Evolutionary conservation across 1,284 basidiomycete species (phyloP).

Genomic region (Fomes fomentarius): DNA sequence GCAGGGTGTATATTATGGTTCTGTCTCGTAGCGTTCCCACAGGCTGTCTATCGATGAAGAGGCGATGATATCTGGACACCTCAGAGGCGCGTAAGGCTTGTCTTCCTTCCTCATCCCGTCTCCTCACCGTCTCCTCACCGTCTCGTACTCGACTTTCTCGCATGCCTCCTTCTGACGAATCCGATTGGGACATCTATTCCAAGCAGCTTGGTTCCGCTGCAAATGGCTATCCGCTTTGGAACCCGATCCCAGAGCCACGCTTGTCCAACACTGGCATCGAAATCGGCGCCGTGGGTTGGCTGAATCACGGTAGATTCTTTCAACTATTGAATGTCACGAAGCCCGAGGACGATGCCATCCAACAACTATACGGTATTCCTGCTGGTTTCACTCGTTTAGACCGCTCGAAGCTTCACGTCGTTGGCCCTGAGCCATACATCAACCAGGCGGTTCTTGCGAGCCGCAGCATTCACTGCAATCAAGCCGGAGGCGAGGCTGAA

Average conservation of each 20-base stretch:
- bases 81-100: too few species aligned
- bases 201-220: slow-evolving; percentile 1
- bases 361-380: background rate
- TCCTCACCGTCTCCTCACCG: too few species aligned
- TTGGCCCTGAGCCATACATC: background rate
- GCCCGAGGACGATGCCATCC: background rate
- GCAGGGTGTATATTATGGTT: too few species aligned
- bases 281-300: slow-evolving; percentile 17
- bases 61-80: too few species aligned
- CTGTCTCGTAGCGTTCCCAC: too few species aligned
- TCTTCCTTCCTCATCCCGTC: too few species aligned
- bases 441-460: background rate
- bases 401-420: background rate
- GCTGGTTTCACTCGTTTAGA: background rate
- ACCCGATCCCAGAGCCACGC: background rate
- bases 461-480: background rate
- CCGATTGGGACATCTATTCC: slow-evolving; percentile 7
- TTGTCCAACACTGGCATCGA: background rate
- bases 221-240: slow-evolving; percentile 7
- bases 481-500: background rate
- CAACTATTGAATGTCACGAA: slow-evolving; percentile 15
- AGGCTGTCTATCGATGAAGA: too few species aligned
- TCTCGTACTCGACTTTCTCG: too few species aligned
- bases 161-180: too few species aligned
- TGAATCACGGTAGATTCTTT: slow-evolving; percentile 8